Evolutionary conservation across 768 basidiomycete species (phyloP), one percentile per base, ranked within the genome.

Genomic region (Mycena maculata): DNA sequence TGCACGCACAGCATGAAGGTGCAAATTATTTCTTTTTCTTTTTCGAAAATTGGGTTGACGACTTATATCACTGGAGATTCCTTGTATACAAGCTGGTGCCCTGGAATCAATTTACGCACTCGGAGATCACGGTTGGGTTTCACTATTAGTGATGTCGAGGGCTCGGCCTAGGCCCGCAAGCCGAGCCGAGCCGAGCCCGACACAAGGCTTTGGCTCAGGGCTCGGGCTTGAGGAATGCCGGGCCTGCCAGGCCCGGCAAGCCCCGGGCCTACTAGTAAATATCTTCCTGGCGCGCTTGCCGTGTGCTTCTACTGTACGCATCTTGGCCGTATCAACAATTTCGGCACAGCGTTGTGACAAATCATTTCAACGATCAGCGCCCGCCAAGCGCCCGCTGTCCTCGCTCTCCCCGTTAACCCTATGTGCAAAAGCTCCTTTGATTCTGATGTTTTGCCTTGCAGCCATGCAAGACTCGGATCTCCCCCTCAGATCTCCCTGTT

Each of bases 171-270:
- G 41, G 55, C 55, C 55, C 55, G 8, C 38, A 56, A n/a, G 55
- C 55, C 55, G 25, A 42, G 55, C 55, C 55, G 39, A 44, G 39
- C 52, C 52, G 31, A 38, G 52, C 52, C 53, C 53, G 53, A 39
- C 53, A 55, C 53, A 39, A 39, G 53, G 53, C 36, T 39, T 55
- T 41, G 53, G 53, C 53, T 55, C 53, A 55, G 53, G 53, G 53
- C 53, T 55, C 53, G 53, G 38, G 53, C 53, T 55, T 55, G 53
- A 39, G 38, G 22, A 18, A 38, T 55, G 33, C 38, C 53, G 39
- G 53, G 53, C 53, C 53, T 38, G 53, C 53, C 53, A 33, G 36
- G 53, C 53, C 53, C 53, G 36, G 36, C 36, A 39, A 25, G 36
- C n/a, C 53, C 55, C 38, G 55, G 55, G 55, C 55, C 55, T 56